Percentiles rank a stretch among this genome's conserved stretches.
phyloP scores from a whole-genome alignment of 345 rosid genomes.

The Rubroshorea leprosula region DNA sequence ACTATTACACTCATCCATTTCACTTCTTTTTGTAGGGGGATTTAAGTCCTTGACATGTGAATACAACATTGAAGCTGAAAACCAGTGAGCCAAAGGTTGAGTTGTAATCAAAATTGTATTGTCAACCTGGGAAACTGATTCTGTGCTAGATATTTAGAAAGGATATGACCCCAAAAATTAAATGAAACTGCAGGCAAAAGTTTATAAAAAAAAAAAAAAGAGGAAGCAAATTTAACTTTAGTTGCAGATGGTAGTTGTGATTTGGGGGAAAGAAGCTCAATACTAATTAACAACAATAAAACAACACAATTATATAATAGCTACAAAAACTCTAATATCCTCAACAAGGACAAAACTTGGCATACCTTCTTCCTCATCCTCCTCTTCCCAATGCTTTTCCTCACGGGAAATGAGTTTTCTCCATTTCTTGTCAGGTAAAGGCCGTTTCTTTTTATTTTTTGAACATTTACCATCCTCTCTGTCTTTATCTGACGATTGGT shows the following conservation, averaged over 20 bases:
- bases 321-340: conserved; percentile 10
- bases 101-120: background rate
- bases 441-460: conserved; percentile 56
- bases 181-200: background rate
- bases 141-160: background rate
- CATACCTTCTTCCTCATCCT: conserved; percentile 42
- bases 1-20: no score
- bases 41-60: no score
- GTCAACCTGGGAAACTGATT: background rate
- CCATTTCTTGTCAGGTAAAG: conserved; percentile 88
- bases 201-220: no score
- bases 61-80: no score
- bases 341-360: conserved; percentile 15
- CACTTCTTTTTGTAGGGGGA: no score
- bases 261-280: no score
- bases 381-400: conserved; percentile 41
- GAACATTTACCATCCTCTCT: conserved; percentile 33
- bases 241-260: no score
- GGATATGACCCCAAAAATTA: no score
- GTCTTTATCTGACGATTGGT: conserved; percentile 40
- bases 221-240: no score
- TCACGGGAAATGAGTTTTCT: conserved; percentile 58
- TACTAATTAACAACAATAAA: background rate
- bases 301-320: background rate
- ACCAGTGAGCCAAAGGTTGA: no score